A percentile compares a stretch with the other conserved stretches of the same genome.
Evolutionary conservation across 2,329 filamentous ascomycete species (phyloP).

Genomic region (Pseudogymnoascus sp.): DNA sequence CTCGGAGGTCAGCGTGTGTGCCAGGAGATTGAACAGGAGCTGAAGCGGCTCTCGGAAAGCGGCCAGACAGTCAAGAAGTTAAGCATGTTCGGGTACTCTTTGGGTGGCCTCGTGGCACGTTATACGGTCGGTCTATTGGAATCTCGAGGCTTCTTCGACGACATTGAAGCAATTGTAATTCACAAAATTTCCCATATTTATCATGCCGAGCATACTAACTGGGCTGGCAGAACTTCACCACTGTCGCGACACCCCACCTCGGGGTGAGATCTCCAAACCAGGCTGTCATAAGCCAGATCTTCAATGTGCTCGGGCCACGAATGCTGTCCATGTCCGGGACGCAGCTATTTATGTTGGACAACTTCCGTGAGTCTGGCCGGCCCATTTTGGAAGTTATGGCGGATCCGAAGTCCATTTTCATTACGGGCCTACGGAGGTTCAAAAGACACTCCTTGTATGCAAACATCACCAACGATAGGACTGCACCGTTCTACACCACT

Average conservation of each 20-base stretch:
- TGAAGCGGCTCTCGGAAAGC: constrained; percentile 45
- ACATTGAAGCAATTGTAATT: constrained; percentile 64
- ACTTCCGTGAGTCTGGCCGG: constrained; percentile 72
- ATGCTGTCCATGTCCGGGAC: constrained; percentile 75
- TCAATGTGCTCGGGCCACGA: constrained; percentile 75
- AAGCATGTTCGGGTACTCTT: constrained; percentile 80
- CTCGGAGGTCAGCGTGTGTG: constrained; percentile 58
- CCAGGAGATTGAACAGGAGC: constrained; percentile 56
- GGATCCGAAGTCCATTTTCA: constrained; percentile 77
- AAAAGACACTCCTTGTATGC: constrained; percentile 69
- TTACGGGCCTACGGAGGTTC: constrained; percentile 68
- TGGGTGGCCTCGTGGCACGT: constrained; percentile 77
- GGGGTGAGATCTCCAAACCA: constrained; percentile 63
- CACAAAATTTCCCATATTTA: background rate
- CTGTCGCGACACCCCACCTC: constrained; percentile 78
- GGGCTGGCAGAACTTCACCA: constrained; percentile 66
- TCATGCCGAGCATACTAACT: background rate
- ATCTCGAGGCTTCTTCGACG: constrained; percentile 69
- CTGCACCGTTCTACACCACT: constrained; percentile 75
- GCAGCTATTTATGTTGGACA: constrained; percentile 81
- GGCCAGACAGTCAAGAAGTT: constrained; percentile 71
- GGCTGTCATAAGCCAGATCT: constrained; percentile 58
- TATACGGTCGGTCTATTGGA: constrained; percentile 81
- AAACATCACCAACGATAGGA: constrained; percentile 80
- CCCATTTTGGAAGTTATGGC: constrained; percentile 74